Conservation (phyloP, 495 filamentous ascomycete genomes). For the Talaromyces stipitatus region DNA sequence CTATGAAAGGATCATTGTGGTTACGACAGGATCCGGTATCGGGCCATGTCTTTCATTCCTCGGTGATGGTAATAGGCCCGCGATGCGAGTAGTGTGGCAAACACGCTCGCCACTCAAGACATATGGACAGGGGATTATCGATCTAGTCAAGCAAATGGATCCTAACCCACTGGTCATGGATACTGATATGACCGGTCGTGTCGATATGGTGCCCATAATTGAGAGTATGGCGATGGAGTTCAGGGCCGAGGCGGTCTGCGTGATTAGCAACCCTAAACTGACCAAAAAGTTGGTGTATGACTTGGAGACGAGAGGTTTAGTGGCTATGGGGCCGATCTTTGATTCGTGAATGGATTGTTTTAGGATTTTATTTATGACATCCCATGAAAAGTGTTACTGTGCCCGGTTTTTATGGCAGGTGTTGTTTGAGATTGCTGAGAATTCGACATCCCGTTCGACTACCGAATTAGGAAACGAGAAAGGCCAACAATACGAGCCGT, state of each 20-base stretch:
- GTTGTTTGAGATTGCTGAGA: not conserved
- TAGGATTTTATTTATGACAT: not conserved
- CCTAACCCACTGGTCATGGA: conserved; percentile 47
- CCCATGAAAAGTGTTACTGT: not conserved
- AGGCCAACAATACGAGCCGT: not conserved
- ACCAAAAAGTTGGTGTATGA: conserved; percentile 68
- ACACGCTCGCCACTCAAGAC: conserved; percentile 46
- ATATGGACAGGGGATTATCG: conserved; percentile 44
- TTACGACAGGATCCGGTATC: conserved; percentile 81
- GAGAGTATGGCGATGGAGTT: conserved; percentile 50
- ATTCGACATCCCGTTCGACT: not conserved
- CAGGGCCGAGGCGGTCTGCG: conserved; percentile 63
- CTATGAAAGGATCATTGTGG: conserved; percentile 60
- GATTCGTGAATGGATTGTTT: conserved; percentile 49
- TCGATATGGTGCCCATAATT: conserved; percentile 50
- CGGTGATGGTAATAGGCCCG: conserved; percentile 37
- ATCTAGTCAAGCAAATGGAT: conserved; percentile 44
- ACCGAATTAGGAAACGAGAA: not conserved
- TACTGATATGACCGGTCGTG: conserved; percentile 38
- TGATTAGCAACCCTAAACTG: conserved; percentile 67
- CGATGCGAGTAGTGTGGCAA: conserved; percentile 52
- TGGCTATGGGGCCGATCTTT: conserved; percentile 74
- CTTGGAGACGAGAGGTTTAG: conserved; percentile 59
- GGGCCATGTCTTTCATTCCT: conserved; percentile 51
- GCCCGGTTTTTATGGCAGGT: not conserved